Base-by-base conservation (phyloP, 2,329 filamentous ascomycete genomes). In the Alternaria triticina region DNA sequence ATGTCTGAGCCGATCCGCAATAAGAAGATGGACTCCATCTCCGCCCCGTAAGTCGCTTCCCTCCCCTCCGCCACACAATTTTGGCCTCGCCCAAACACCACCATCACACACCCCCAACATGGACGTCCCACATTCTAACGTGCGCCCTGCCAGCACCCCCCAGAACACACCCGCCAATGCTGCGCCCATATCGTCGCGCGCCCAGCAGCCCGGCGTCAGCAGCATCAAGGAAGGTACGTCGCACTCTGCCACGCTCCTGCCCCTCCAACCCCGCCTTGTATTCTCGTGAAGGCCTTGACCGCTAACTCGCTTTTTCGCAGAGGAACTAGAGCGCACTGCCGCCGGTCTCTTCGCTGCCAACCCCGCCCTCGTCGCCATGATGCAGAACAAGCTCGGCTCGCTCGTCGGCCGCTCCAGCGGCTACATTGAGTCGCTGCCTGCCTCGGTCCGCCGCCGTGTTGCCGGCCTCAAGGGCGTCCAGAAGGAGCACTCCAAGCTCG, bases 401-500 rank as follows among this genome's bases (percentile, higher is more conserved):
- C 91, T 99, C 64, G 93, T 99, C 76, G 96, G 96, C 77, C 91
- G 92, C 72, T 97, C 96, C 56, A 99, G 96, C 60, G 96, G 96
- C 76, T 99, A 99, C 83, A 93, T 99, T 81, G 96, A 99, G 87
- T 97, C 93, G 23, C 91, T 99, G 17, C 96, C 96, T 64, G 86
- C 90, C 61, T 89, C 91, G 64, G 94, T 99, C 75, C 94, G 94
- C 82, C 93, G 92, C 80, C 94, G 96, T 79, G 95, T 99, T 70
- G 90, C 94, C 66, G 96, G 96, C 72, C 87, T 99, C 67, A 97
- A 98, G 86, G 96, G 95, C 73, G 94, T 99, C 74, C 96, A 99
- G 84, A 97, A 97, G 84, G 94, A 98, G 77, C 96, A 99, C 85
- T 93, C 95, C 66, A 97, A 98, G 85, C 90, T 99, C 74, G 96